Evolutionary conservation across 73 alveolate genomes (phyloP).

Genomic region (Tetrahymena borealis): DNA sequence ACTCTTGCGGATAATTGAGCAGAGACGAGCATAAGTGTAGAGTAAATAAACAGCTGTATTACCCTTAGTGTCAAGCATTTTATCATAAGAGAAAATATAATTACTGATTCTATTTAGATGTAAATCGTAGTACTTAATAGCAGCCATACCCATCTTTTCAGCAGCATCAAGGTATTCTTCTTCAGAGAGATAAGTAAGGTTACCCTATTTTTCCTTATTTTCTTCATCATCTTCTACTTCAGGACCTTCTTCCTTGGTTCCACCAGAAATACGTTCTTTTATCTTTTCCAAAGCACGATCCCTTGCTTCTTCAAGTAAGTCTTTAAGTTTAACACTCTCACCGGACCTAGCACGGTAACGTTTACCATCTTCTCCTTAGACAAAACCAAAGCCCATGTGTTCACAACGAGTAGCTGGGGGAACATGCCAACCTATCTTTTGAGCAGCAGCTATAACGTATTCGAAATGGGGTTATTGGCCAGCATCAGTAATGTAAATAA

Average conservation of each 20-base stretch:
- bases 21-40: constrained; percentile 96
- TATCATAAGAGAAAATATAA: constrained; percentile 89
- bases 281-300: constrained; percentile 70
- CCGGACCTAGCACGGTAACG: constrained; percentile 96
- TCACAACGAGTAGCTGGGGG: constrained; percentile 74
- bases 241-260: constrained; percentile 9
- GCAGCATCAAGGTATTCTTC: constrained; percentile 77
- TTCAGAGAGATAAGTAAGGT: constrained; percentile 61
- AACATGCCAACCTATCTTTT: constrained; percentile 81
- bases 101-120: constrained; percentile 90
- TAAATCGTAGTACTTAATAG: constrained; percentile 97
- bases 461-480: constrained; percentile 97
- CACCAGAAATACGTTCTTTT: constrained; percentile 1
- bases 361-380: constrained; percentile 91
- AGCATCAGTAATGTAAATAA: constrained; percentile 90
- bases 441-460: constrained; percentile 91
- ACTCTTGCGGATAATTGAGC: constrained; percentile 90
- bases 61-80: constrained; percentile 99
- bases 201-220: not conserved
- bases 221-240: constrained; percentile 18
- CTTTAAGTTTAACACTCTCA: constrained; percentile 81
- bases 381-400: constrained; percentile 99
- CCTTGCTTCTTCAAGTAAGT: constrained; percentile 94
- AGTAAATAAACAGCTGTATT: constrained; percentile 98
- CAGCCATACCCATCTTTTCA: constrained; percentile 93